These are phyloP conservation scores for Trichoderma atroviride DNA, from an alignment of 2,329 filamentous ascomycete species.

Conservation along the genomic window DNA sequence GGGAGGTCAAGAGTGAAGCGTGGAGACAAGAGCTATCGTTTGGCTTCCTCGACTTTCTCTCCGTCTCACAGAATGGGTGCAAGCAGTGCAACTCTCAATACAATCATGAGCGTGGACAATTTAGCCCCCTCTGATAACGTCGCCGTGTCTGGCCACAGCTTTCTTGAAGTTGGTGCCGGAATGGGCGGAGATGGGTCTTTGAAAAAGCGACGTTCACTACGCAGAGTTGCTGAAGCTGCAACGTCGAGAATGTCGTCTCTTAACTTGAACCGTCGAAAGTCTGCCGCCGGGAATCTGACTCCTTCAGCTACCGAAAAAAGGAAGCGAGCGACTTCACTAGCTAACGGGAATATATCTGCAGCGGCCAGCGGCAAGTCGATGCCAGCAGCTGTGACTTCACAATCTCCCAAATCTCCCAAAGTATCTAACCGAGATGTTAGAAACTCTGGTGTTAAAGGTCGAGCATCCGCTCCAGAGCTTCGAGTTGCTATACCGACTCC, in stretches of 20 bases:
- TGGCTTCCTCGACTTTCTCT: constrained; percentile 42
- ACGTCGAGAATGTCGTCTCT: constrained; percentile 19
- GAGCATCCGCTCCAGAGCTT: constrained; percentile 36
- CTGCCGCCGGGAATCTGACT: constrained; percentile 22
- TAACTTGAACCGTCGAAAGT: constrained; percentile 21
- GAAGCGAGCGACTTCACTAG: neutral
- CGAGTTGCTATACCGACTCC: constrained; percentile 26
- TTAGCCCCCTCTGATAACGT: constrained; percentile 33
- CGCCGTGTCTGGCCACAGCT: neutral
- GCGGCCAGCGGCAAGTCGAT: neutral
- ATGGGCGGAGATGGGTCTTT: neutral
- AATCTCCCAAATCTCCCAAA: neutral
- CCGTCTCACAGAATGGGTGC: constrained; percentile 43
- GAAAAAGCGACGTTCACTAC: constrained; percentile 22
- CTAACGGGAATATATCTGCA: neutral
- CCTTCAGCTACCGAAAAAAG: constrained; percentile 1
- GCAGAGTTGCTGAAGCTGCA: constrained; percentile 19
- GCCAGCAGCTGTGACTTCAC: neutral
- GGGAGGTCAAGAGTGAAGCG: neutral
- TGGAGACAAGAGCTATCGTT: constrained; percentile 31
- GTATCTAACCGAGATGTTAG: constrained; percentile 14
- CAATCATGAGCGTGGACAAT: constrained; percentile 55
- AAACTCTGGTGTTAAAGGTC: constrained; percentile 21
- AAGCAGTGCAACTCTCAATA: constrained; percentile 54
- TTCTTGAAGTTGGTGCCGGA: neutral